Evolutionary conservation across 2,329 filamentous ascomycete species (phyloP), one percentile per base, ranked within the genome.

Genomic region (Calonectria pteridis): DNA sequence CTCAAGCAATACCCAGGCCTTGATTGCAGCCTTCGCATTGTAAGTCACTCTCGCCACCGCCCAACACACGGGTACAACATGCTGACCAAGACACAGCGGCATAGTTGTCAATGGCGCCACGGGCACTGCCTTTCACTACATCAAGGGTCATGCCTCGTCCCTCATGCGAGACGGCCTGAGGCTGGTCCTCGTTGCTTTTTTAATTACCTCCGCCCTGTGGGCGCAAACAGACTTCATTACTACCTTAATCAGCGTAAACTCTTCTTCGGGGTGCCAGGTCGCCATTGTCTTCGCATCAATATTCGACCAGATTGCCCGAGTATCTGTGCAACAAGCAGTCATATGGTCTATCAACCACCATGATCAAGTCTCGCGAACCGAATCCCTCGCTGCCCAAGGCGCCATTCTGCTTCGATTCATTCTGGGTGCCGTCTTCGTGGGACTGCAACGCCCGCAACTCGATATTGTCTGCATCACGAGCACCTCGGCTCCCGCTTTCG

Each of bases 171-270:
- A 91, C 84, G 88, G 89, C 84, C 87, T 88, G 89, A 91, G 90
- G 90, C 90, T 92, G 89, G 89, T 87, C 89, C 90, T 92, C 89
- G 84, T 88, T 79, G 82, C 85, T 76, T 91, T 91, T 81, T 86
- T 91, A 79, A 74, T 86, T 31, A 85, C 86, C 71, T 85, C 88
- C 35, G 86, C 86, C 76, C 84, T 90, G 63, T 92, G 90, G 90
- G 89, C 89, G 59, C 82, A 88, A 50, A 81, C 86, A 74, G 87
- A 86, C 71, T 91, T 92, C 75, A 82, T 88, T 69, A 83, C 88
- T 33, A 87, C 88, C 29, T 79, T 89, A 67, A 84, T 90, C 81
- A 83, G 87, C 75, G 80, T 85, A 40, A 81, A 81, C 37, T 86
- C 87, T 37, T 73, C 83, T 23, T 81, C 85, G 20, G 83, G 85